A percentile compares a stretch with the other conserved stretches of the same genome.
Conservation (phyloP, 73 alveolate genomes). For the Paramecium tetraurelia region DNA sequence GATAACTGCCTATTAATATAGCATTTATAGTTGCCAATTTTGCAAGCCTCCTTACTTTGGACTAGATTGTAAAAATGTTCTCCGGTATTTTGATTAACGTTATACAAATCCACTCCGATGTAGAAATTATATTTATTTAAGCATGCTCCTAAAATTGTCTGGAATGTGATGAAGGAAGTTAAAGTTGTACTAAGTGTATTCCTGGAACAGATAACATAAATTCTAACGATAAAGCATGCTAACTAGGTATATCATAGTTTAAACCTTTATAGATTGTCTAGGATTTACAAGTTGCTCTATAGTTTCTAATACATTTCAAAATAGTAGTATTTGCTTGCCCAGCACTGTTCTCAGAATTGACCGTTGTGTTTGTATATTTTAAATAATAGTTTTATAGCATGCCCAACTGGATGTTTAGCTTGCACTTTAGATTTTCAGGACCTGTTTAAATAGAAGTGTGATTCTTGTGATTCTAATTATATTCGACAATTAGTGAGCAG, state of each 20-base stretch:
- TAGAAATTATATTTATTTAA: not conserved
- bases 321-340: not conserved
- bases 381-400: not conserved
- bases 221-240: not conserved
- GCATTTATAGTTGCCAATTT: not conserved
- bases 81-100: not conserved
- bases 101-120: not conserved
- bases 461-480: not conserved
- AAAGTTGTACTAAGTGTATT: not conserved
- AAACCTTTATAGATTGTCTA: not conserved
- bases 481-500: not conserved
- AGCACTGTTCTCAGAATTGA: not conserved
- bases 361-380: not conserved
- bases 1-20: not conserved
- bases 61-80: not conserved
- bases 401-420: not conserved
- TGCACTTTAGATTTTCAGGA: not conserved
- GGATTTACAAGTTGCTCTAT: not conserved
- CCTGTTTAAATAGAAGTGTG: not conserved
- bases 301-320: not conserved
- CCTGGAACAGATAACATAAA: not conserved
- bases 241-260: not conserved
- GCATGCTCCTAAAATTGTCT: not conserved
- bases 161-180: not conserved
- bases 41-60: not conserved